Conservation (phyloP, 805 yeast genomes). For the Phaffomyces thermotolerans region DNA sequence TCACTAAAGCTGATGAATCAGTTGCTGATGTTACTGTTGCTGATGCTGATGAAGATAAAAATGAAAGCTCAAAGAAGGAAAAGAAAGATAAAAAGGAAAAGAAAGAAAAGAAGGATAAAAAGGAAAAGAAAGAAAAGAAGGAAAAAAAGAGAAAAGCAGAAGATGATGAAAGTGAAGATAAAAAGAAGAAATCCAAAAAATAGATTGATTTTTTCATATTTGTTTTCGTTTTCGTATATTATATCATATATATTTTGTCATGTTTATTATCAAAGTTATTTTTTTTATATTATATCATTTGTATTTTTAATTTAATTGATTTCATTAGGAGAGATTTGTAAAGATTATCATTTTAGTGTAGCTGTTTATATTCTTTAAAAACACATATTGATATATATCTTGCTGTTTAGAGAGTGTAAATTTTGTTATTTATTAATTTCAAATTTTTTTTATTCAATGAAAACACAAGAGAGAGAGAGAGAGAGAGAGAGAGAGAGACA, state of each 20-base stretch:
- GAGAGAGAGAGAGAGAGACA: no score
- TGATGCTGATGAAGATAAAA: conserved; percentile 17
- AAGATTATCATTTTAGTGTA: no score
- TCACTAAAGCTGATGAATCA: conserved; percentile 19
- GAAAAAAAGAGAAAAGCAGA: conserved; percentile 45
- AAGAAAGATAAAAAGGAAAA: conserved; percentile 44
- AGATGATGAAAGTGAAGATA: conserved; percentile 47
- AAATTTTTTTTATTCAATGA: no score
- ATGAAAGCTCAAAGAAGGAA: conserved; percentile 23
- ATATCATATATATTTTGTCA: background rate
- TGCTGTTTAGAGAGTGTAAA: no score
- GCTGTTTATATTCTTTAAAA: no score
- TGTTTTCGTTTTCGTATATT: background rate
- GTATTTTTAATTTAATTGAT: background rate
- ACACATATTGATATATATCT: no score
- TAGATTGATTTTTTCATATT: conserved; percentile 12
- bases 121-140: conserved; percentile 59
- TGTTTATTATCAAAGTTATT: no score
- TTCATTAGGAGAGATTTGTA: background rate
- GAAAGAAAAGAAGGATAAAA: conserved; percentile 48
- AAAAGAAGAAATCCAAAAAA: conserved; percentile 40
- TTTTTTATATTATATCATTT: background rate
- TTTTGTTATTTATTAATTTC: no score
- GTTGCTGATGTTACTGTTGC: conserved; percentile 25
- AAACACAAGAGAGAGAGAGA: no score